phyloP scores from a whole-genome alignment of 768 basidiomycete genomes.

The Clitopilus hobsonii region DNA sequence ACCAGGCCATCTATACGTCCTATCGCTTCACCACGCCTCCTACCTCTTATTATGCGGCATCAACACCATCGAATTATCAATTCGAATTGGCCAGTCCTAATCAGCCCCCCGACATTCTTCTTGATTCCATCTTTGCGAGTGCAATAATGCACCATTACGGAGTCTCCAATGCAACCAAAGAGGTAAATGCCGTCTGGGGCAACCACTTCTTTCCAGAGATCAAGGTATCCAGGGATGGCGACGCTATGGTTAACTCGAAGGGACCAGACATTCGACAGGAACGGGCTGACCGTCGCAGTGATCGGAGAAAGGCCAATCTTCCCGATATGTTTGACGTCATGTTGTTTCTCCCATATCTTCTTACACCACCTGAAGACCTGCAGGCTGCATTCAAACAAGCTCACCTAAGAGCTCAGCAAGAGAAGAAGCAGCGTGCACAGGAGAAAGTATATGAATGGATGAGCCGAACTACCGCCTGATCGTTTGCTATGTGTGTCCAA shows the following conservation, averaged over 20 bases:
- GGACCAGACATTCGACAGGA: background rate
- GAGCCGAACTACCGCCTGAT: too few relatives aligned
- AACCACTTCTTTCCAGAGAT: background rate
- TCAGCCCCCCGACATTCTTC: constrained; percentile 14
- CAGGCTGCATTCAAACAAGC: constrained; percentile 8
- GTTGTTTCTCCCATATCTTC: constrained; percentile 9
- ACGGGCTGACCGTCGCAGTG: background rate
- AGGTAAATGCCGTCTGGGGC: constrained; percentile 1
- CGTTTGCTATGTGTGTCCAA: background rate
- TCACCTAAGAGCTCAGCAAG: constrained; percentile 5
- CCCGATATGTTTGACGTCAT: constrained; percentile 10
- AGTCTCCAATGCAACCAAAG: background rate
- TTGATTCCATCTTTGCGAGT: constrained; percentile 14
- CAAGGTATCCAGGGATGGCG: constrained; percentile 2
- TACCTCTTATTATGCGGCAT: background rate
- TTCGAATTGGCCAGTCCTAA: constrained; percentile 5
- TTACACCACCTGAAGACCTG: constrained; percentile 9
- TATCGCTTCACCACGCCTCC: constrained; percentile 8
- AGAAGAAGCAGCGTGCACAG: constrained; percentile 9
- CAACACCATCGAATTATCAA: constrained; percentile 4
- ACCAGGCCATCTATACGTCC: constrained; percentile 10
- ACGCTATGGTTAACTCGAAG: background rate
- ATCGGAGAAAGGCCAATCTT: background rate
- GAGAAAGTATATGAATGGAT: constrained; percentile 14
- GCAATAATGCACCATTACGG: constrained; percentile 12